These are phyloP conservation scores for Bryoerythrophyllum caledonicum DNA, from an alignment of 225 moss, liverwort and hornwort genomes.

Conservation along the genomic window DNA sequence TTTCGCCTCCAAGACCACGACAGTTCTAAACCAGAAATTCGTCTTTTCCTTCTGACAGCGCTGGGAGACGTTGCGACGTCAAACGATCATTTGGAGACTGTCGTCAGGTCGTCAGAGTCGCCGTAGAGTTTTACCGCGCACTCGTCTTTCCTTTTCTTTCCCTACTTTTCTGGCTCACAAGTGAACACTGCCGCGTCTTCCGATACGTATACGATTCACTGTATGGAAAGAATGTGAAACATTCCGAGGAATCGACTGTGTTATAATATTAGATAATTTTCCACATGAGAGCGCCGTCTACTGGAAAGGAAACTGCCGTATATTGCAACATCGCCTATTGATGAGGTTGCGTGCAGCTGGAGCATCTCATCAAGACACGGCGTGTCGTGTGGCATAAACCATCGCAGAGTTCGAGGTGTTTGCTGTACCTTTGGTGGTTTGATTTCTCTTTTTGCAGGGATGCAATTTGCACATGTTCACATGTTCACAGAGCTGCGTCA, in stretches of 20 bases:
- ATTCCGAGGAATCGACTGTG: neutral
- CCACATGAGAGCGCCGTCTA: neutral
- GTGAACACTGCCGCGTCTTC: neutral
- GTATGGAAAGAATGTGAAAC: neutral
- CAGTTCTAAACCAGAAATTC: neutral
- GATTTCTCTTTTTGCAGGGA: neutral
- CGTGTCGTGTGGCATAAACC: neutral
- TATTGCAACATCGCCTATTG: neutral
- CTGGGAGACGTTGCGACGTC: constrained; percentile 7
- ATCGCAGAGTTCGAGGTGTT: neutral
- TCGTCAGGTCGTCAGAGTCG: neutral
- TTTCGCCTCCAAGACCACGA: neutral
- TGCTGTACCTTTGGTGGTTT: neutral
- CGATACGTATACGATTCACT: neutral
- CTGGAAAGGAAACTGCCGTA: neutral
- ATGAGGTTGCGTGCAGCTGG: neutral
- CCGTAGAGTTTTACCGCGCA: neutral
- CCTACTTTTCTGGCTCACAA: neutral
- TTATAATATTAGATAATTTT: no score
- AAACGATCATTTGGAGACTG: neutral
- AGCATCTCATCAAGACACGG: constrained; percentile 12
- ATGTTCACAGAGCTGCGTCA: neutral
- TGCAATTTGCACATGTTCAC: constrained; percentile 15
- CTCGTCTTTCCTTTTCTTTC: neutral
- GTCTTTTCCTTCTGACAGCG: neutral